Evolutionary conservation across 2,329 filamentous ascomycete genomes (phyloP), one percentile per base, ranked within the genome.

Genomic region (Capronia epimyces): DNA sequence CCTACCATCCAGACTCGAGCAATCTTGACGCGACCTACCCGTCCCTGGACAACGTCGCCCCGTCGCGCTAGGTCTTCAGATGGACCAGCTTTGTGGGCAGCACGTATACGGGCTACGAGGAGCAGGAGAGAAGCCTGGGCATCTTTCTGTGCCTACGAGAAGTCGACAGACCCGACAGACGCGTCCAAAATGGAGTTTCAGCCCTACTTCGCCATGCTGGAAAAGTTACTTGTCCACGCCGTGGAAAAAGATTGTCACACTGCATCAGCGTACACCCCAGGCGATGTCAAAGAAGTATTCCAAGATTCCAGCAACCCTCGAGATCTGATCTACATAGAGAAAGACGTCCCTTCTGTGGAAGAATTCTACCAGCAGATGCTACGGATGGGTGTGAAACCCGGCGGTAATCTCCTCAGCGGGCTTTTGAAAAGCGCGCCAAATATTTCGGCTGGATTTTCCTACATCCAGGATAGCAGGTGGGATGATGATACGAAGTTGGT

Each of bases 51-150:
- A 44, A 49, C 65, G 32, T 52, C 13, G 37, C 43, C 60, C 43
- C 16, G 40, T 39, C 42, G 25, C 50, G n/a, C 21, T 39, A 15
- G 43, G 32, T 31, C 43, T 48, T 13, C 27, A 8, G 50, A 65
- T 40, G 56, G 69, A 13, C 58, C 60, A 1, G 53, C 68, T 9
- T 60, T 77, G 9, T 84, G 81, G 81, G 71, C 72, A 50, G 78
- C 77, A 25, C 73, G 81, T 9, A 77, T 84, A 46, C 69, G 71
- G 40, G 73, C 78, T 18, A 84, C 81, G 9, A 71, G 81, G 29
- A 83, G 81, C 3, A 66, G 78, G 41, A 73, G 79, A 53, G 81
- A 84, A 66, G 80, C 81, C 4, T 84, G 81, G 81, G 80, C 80
- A 18, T 81, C 77, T 55, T 84, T 82, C 62, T 64, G 81, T 36